Evolutionary conservation across 306 rosid genomes (phyloP).

Genomic region (Medicago arabica): DNA sequence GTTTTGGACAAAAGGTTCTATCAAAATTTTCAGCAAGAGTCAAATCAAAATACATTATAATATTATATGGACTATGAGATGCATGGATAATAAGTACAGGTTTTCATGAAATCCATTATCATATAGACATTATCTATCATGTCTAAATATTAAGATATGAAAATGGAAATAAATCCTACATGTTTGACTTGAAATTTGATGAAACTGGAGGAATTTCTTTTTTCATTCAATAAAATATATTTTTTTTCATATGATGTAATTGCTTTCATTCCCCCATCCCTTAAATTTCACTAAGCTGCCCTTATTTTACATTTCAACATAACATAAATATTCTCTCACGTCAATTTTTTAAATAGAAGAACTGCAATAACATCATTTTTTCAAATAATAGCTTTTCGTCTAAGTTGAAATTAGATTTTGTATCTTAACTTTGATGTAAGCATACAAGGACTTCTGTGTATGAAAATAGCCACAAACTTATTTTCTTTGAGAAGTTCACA

Average conservation of each 20-base stretch:
- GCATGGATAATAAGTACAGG: not conserved
- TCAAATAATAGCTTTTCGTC: not conserved
- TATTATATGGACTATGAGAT: not conserved
- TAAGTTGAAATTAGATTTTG: not conserved
- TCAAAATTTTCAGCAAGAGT: not conserved
- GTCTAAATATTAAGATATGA: not conserved
- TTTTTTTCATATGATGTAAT: no score
- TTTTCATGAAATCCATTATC: not conserved
- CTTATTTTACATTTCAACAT: no score
- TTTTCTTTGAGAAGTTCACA: not conserved
- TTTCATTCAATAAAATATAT: not conserved
- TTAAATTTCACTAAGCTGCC: no score
- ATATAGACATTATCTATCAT: no score
- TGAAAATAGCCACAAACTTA: not conserved
- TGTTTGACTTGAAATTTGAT: not conserved
- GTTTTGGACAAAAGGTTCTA: constrained; percentile 24
- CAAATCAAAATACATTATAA: not conserved
- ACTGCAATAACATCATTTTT: no score
- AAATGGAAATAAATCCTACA: not conserved
- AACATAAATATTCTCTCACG: no score
- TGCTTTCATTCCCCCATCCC: no score
- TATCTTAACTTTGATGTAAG: not conserved
- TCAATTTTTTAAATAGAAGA: no score
- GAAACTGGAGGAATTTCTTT: not conserved
- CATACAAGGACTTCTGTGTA: not conserved